These are phyloP conservation scores for Artemisia argyi DNA, from an alignment of 129 eudicot genomes.

Conservation along the genomic window DNA sequence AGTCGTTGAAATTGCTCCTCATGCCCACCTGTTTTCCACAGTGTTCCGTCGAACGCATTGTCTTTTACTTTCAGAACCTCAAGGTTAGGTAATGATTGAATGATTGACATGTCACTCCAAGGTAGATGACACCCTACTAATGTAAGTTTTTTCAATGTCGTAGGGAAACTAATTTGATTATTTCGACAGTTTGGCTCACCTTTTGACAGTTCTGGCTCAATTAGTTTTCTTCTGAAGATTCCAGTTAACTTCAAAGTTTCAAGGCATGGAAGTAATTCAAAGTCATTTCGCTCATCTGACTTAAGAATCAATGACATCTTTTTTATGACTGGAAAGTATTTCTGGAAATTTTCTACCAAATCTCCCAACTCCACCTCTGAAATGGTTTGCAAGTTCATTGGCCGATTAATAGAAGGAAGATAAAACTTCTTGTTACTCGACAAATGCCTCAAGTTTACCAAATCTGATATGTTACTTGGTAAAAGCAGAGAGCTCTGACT, in stretches of 20 bases:
- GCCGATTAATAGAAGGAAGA: not conserved
- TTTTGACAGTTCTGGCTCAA: too few relatives aligned
- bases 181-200: too few relatives aligned
- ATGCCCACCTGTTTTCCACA: too few relatives aligned
- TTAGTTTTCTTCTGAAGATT: not conserved
- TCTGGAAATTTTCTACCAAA: not conserved
- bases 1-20: too few relatives aligned
- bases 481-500: not conserved
- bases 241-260: not conserved
- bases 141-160: not conserved
- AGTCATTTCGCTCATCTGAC: not conserved
- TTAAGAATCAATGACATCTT: not conserved
- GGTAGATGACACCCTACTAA: too few relatives aligned
- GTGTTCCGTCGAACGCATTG: too few relatives aligned
- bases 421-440: not conserved
- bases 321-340: conserved; percentile 13
- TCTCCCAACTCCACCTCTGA: not conserved
- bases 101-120: too few relatives aligned
- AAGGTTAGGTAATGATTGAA: too few relatives aligned
- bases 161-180: not conserved
- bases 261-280: conserved; percentile 6
- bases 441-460: conserved; percentile 23
- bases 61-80: too few relatives aligned
- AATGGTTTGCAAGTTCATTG: conserved; percentile 15
- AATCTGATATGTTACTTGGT: conserved; percentile 12